Evolutionary conservation across 345 rosid genomes (phyloP).

Genomic region (Lepidium sativum): DNA sequence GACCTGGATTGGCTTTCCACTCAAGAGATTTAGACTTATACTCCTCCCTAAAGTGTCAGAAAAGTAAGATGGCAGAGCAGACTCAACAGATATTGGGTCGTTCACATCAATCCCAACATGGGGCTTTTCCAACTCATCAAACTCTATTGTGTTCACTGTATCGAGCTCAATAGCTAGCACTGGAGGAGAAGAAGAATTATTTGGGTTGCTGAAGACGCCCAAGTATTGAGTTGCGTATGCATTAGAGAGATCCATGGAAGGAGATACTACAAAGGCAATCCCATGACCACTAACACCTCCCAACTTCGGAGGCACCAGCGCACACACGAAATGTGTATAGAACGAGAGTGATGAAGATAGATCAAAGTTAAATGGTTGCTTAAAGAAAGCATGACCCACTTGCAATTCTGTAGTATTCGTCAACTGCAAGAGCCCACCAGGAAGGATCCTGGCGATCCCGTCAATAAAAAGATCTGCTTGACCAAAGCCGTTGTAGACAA

Average conservation of each 20-base stretch:
- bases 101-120: constrained; percentile 44
- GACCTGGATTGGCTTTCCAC: constrained; percentile 37
- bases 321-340: constrained; percentile 34
- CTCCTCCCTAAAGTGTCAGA: background rate
- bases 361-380: constrained; percentile 29
- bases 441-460: constrained; percentile 27
- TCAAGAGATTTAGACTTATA: constrained; percentile 27
- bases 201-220: constrained; percentile 35
- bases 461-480: constrained; percentile 20
- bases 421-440: constrained; percentile 40
- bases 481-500: constrained; percentile 36
- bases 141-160: constrained; percentile 27
- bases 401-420: constrained; percentile 29
- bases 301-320: constrained; percentile 23
- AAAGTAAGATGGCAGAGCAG: background rate
- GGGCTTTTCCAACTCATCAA: constrained; percentile 20
- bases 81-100: constrained; percentile 1
- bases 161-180: constrained; percentile 55
- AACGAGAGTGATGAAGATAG: constrained; percentile 12
- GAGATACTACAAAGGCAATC: constrained; percentile 31
- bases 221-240: constrained; percentile 17
- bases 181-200: constrained; percentile 24
- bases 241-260: constrained; percentile 9
- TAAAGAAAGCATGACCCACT: constrained; percentile 39
- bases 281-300: constrained; percentile 29